Evolutionary conservation across 345 rosid species (phyloP).

Genomic region (Psidium friedrichsthalianum): DNA sequence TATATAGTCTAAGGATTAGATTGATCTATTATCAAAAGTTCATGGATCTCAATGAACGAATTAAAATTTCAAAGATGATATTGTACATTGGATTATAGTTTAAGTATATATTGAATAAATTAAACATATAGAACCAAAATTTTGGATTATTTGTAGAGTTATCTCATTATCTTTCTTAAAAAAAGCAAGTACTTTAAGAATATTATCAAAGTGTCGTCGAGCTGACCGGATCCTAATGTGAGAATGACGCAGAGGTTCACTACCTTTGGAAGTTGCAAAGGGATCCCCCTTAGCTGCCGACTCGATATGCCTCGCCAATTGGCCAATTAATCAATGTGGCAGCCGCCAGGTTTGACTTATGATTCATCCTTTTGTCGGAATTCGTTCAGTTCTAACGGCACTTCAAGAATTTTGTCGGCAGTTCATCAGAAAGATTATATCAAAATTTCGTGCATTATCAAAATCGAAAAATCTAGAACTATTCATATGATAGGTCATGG

Average conservation of each 20-base stretch:
- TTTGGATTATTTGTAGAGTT: too few species aligned
- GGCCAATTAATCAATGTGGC: neutral
- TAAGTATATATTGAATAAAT: too few species aligned
- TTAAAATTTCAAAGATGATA: too few species aligned
- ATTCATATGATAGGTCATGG: too few species aligned
- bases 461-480: neutral
- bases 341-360: neutral
- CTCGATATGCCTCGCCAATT: neutral
- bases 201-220: neutral
- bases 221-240: neutral
- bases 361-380: neutral
- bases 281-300: neutral
- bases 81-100: too few species aligned
- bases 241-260: neutral
- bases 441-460: accelerated
- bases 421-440: accelerated
- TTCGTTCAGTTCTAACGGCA: neutral
- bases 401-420: accelerated
- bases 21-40: too few species aligned
- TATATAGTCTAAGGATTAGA: too few species aligned
- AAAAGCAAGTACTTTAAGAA: neutral
- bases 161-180: neutral
- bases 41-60: too few species aligned
- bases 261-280: neutral
- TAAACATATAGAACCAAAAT: too few species aligned